Evolutionary conservation across 164 flowering plant species (phyloP).

Genomic region (Umbilicus rupestris): DNA sequence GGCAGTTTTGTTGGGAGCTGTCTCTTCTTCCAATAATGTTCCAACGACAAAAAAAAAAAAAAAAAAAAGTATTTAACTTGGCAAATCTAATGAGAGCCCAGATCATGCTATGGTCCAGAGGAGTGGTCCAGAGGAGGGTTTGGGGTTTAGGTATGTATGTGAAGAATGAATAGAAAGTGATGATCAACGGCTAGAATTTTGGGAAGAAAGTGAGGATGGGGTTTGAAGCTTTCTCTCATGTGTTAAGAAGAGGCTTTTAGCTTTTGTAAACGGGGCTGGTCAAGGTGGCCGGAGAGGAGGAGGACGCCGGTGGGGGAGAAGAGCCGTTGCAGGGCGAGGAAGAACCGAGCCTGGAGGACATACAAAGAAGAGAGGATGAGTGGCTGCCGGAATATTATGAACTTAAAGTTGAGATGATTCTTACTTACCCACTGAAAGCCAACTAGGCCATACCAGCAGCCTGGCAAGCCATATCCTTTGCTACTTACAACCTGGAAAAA

Average conservation of each 20-base stretch:
- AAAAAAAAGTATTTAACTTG: too few relatives aligned
- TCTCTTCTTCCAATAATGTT: too few relatives aligned
- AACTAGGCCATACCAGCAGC: conserved; percentile 43
- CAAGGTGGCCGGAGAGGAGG: conserved; percentile 1
- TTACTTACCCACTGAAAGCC: conserved; percentile 48
- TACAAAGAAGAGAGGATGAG: too few relatives aligned
- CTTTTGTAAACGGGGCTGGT: conserved; percentile 5
- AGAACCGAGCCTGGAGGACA: conserved; percentile 15
- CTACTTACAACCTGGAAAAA: conserved; percentile 27
- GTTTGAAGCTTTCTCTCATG: background rate
- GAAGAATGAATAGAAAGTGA: background rate
- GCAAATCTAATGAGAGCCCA: too few relatives aligned
- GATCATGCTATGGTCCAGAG: too few relatives aligned
- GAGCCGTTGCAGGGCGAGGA: conserved; percentile 15
- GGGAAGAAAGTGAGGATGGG: background rate
- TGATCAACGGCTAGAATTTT: background rate
- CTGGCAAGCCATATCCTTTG: conserved; percentile 29
- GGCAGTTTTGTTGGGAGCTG: too few relatives aligned
- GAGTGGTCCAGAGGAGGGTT: too few relatives aligned
- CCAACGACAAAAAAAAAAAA: too few relatives aligned
- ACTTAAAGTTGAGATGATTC: background rate
- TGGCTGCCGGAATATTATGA: background rate
- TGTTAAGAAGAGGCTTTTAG: conserved; percentile 12
- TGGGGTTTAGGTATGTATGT: background rate
- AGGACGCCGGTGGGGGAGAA: conserved; percentile 13